Base-by-base conservation (phyloP, 2,329 filamentous ascomycete species). In the Alternaria solani region DNA sequence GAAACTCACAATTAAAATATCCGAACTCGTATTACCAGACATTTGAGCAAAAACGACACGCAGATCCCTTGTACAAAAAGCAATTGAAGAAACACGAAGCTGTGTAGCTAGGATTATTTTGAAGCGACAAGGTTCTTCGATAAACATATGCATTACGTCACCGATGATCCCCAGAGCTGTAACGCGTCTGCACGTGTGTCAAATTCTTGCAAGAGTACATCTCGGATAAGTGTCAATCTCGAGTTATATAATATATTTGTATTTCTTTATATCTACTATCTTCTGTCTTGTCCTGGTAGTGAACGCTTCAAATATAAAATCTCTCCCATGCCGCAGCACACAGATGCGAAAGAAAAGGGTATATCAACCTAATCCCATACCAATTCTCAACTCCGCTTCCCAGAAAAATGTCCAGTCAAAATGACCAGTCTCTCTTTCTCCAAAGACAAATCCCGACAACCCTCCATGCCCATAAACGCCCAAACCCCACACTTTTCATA, bases 1-100 rank as follows among this genome's bases (percentile, higher is more conserved):
- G 4, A 42, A 5, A 81, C 83, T 76, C 77, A 87, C 86, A 59
- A 87, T 74, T 75, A 86, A 83, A 55, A 88, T 86, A 67, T 88
- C 85, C 7, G 81, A 81, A 69, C 84, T 85, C 23, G 81, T 85
- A 42, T 77, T 78, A 51, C 71, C 70, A 49, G 75, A 74, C 75
- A 78, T 78, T 25, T 76, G 14, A 14, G n/a, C 26, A n/a, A 36
- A 32, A 32, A 34, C 3, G 2, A 26, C 11, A 18, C 23, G 20
- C 23, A 7, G 9, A 39, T 14, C 20, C 32, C 25, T 26, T 7
- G 38, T n/a, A 26, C 4, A 7, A 30, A 7, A 30, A 8, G 34
- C 34, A 11, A 30, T 9, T 0, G 25, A 7, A 7, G 41, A 28
- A 28, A 23, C 32, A 23, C 11, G 6, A 30, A 30, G 26, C 7